Evolutionary conservation across 441 rosid species (phyloP).

Genomic region (Eutrema salsugineum): DNA sequence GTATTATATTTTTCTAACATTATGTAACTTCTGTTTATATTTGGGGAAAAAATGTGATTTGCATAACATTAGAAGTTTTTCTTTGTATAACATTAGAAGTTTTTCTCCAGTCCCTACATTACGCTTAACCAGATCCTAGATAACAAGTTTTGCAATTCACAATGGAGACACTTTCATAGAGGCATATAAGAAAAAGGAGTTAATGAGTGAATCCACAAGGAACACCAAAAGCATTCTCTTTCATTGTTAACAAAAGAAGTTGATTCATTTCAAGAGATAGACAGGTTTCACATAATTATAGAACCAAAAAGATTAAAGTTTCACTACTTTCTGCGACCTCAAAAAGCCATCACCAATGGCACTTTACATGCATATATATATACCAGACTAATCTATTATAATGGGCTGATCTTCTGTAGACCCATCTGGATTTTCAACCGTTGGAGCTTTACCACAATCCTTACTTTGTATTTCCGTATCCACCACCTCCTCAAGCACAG

Average conservation of each 20-base stretch:
- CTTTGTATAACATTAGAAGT: too few relatives aligned
- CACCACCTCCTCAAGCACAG: not conserved
- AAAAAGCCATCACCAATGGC: not conserved
- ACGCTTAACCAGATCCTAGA: not conserved
- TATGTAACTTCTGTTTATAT: too few relatives aligned
- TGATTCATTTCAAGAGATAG: not conserved
- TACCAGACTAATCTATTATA: not conserved
- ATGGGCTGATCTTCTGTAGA: constrained; percentile 1
- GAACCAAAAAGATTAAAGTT: not conserved
- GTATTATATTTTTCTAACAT: too few relatives aligned
- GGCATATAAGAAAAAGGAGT: not conserved
- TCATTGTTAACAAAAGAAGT: constrained; percentile 1
- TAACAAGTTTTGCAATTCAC: not conserved
- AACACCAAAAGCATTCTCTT: not conserved
- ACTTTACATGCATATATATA: not conserved
- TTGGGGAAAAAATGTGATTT: not conserved
- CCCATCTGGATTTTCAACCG: not conserved
- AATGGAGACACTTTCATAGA: not conserved
- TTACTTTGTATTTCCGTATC: not conserved
- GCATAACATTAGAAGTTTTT: not conserved
- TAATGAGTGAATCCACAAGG: not conserved
- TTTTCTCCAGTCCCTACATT: not conserved
- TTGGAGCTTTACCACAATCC: not conserved
- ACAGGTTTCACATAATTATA: not conserved
- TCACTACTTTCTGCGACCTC: constrained; percentile 1